phyloP scores from a whole-genome alignment of 2,329 filamentous ascomycete species.

The Aspergillus hiratsukae region DNA sequence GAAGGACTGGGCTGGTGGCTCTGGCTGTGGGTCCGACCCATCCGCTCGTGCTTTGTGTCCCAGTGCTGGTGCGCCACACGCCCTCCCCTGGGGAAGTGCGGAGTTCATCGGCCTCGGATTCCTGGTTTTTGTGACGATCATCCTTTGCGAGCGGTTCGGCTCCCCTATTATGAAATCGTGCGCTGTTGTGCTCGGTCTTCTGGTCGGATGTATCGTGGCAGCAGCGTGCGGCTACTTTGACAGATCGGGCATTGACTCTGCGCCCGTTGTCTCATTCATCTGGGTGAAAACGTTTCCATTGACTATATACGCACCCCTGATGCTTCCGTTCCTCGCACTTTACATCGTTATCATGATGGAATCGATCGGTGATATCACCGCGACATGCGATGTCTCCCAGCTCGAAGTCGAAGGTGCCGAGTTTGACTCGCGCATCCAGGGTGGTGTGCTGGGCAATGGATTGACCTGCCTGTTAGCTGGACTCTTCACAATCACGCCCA shows the following conservation, averaged over 20 bases:
- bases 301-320: slow-evolving; percentile 60
- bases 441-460: slow-evolving; percentile 63
- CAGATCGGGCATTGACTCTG: slow-evolving; percentile 52
- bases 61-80: slow-evolving; percentile 53
- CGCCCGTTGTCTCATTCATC: slow-evolving; percentile 63
- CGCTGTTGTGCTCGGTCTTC: slow-evolving; percentile 59
- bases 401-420: slow-evolving; percentile 60
- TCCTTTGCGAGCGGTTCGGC: slow-evolving; percentile 65
- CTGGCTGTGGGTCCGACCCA: slow-evolving; percentile 42
- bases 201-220: slow-evolving; percentile 64
- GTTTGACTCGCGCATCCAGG: slow-evolving; percentile 67
- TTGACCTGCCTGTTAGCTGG: slow-evolving; percentile 61
- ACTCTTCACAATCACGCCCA: slow-evolving; percentile 63
- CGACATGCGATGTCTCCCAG: slow-evolving; percentile 62
- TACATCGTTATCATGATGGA: slow-evolving; percentile 65
- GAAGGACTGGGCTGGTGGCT: slow-evolving; percentile 65
- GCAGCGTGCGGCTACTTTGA: slow-evolving; percentile 64
- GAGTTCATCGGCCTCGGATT: slow-evolving; percentile 66
- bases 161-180: slow-evolving; percentile 67
- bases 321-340: slow-evolving; percentile 56
- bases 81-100: slow-evolving; percentile 59
- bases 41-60: slow-evolving; percentile 56
- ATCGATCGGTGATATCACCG: slow-evolving; percentile 63
- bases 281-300: slow-evolving; percentile 68
- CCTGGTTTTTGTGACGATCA: slow-evolving; percentile 63